phyloP scores from a whole-genome alignment of 192 early-diverging fungal genomes.

The Backusella liffmaniae region DNA sequence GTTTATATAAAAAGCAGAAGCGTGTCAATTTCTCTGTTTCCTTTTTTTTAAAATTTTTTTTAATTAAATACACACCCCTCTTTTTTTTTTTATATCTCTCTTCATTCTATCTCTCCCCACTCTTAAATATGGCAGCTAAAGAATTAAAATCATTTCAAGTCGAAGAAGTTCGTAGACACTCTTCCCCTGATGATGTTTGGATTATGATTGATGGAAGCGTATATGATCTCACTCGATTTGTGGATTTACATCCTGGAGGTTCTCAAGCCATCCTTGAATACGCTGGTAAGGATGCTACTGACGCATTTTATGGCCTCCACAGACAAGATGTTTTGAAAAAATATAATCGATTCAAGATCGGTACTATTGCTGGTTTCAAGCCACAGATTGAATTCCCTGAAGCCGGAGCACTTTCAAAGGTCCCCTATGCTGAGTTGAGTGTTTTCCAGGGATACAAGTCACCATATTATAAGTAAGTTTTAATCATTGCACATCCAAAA shows the following conservation, averaged over 20 bases:
- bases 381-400: slow-evolving; percentile 30
- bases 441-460: slow-evolving; percentile 46
- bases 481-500: background rate
- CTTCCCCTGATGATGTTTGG: slow-evolving; percentile 42
- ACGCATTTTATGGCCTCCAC: slow-evolving; percentile 37
- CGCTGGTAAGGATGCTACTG: slow-evolving; percentile 77
- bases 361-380: slow-evolving; percentile 53
- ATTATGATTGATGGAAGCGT: slow-evolving; percentile 60
- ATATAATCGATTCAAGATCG: slow-evolving; percentile 63
- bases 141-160: slow-evolving; percentile 18
- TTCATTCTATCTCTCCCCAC: background rate
- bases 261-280: slow-evolving; percentile 63
- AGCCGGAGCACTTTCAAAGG: slow-evolving; percentile 61
- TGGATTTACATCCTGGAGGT: slow-evolving; percentile 58
- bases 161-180: slow-evolving; percentile 34
- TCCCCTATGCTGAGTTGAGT: slow-evolving; percentile 78
- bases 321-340: slow-evolving; percentile 61
- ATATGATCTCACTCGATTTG: slow-evolving; percentile 56
- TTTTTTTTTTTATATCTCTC: background rate
- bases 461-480: slow-evolving; percentile 35
- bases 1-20: background rate
- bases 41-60: background rate
- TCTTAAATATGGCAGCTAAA: slow-evolving; percentile 3
- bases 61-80: background rate
- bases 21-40: background rate